phyloP scores from a whole-genome alignment of 176 grass and related monocot species.

The Oryza rufipogon region DNA sequence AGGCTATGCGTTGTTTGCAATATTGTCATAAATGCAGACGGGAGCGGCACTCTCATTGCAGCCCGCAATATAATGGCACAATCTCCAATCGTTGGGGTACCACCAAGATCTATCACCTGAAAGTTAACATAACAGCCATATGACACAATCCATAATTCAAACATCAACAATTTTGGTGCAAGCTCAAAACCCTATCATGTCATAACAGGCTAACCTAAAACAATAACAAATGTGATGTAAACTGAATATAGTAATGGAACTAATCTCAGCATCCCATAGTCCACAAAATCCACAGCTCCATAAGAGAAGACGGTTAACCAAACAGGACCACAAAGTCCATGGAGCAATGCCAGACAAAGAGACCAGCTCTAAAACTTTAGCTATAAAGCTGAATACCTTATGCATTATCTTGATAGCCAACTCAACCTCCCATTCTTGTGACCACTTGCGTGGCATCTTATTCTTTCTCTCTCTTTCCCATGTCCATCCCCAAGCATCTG shows the following conservation, averaged over 20 bases:
- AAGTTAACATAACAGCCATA: slow-evolving; percentile 45
- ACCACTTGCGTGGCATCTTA: slow-evolving; percentile 88
- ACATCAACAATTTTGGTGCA: slow-evolving; percentile 9
- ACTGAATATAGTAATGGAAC: slow-evolving; percentile 30
- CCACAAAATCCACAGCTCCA: slow-evolving; percentile 1
- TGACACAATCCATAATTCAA: slow-evolving; percentile 11
- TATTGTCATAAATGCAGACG: slow-evolving; percentile 80
- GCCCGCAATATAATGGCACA: slow-evolving; percentile 84
- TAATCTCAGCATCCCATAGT: neutral
- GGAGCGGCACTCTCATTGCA: slow-evolving; percentile 83
- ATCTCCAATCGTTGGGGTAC: slow-evolving; percentile 84
- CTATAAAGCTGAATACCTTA: slow-evolving; percentile 54
- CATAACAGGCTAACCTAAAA: slow-evolving; percentile 14
- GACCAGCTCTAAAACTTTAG: slow-evolving; percentile 11
- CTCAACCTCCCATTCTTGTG: slow-evolving; percentile 99
- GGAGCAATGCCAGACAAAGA: neutral
- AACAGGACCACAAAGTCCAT: neutral
- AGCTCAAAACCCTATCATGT: slow-evolving; percentile 1
- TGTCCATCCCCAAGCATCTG: slow-evolving; percentile 97
- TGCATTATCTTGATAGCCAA: slow-evolving; percentile 93
- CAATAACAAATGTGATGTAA: neutral
- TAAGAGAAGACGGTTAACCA: slow-evolving; percentile 10
- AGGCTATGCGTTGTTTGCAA: slow-evolving; percentile 81
- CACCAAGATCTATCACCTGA: slow-evolving; percentile 89
- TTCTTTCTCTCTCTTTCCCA: slow-evolving; percentile 91